A percentile compares a stretch with the other conserved stretches of the same genome.
These are phyloP conservation scores for Hortaea sp. DNA, from an alignment of 2,329 filamentous ascomycete genomes.

Conservation along the genomic window DNA sequence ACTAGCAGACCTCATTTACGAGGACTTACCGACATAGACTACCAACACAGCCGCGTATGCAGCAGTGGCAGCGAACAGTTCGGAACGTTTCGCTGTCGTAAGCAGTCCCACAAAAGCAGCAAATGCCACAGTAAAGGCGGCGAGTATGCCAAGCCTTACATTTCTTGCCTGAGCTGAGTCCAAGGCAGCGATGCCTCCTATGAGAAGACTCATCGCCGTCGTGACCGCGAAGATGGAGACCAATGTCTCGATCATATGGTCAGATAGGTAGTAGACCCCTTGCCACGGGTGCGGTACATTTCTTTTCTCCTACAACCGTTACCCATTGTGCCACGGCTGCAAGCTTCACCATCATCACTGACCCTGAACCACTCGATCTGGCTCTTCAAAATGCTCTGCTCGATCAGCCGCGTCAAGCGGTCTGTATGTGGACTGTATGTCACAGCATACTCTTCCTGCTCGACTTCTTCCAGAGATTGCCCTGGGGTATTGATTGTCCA, in stretches of 20 bases:
- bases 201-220: background rate
- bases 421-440: background rate
- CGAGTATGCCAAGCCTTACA: background rate
- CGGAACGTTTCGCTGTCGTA: background rate
- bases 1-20: background rate
- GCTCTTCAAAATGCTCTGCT: background rate
- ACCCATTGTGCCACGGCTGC: no score
- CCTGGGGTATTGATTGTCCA: background rate
- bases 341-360: background rate
- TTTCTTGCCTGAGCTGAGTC: background rate
- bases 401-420: background rate
- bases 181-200: background rate
- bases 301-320: background rate
- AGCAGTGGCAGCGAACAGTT: background rate
- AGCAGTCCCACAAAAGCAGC: background rate
- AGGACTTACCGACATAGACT: background rate
- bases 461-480: background rate
- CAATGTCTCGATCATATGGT: background rate
- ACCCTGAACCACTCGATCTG: background rate
- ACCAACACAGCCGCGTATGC: background rate
- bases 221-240: background rate
- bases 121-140: background rate
- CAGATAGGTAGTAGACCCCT: background rate
- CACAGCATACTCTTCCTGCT: background rate
- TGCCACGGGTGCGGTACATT: background rate